A percentile compares a stretch with the other conserved stretches of the same genome.
phyloP scores from a whole-genome alignment of 1,284 basidiomycete species.

The Mycena citricolor region DNA sequence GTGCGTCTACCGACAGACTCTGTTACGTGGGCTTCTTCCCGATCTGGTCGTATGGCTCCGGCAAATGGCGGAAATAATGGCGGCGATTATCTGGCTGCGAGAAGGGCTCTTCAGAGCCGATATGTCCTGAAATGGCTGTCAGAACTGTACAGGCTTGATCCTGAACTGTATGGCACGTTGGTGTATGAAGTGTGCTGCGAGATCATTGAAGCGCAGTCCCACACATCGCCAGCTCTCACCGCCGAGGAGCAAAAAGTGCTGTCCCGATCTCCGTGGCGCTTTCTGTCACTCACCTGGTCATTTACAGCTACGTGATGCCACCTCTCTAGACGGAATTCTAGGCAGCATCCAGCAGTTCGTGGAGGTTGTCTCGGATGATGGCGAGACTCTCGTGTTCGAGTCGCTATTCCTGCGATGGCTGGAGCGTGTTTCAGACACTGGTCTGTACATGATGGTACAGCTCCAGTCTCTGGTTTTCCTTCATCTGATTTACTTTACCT shows the following conservation, averaged over 20 bases:
- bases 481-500: slow-evolving; percentile 7
- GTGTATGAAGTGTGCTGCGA: slow-evolving; percentile 47
- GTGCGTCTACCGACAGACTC: slow-evolving; percentile 48
- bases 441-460: too few relatives aligned
- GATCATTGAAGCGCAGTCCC: slow-evolving; percentile 18
- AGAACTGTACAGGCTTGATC: slow-evolving; percentile 60
- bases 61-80: slow-evolving; percentile 56
- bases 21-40: slow-evolving; percentile 49
- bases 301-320: too few relatives aligned
- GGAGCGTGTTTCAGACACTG: slow-evolving; percentile 41
- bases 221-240: too few relatives aligned
- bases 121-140: slow-evolving; percentile 66
- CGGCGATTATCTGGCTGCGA: slow-evolving; percentile 60
- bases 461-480: slow-evolving; percentile 17
- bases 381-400: slow-evolving; percentile 59
- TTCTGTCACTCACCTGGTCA: too few relatives aligned
- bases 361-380: too few relatives aligned
- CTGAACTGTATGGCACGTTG: slow-evolving; percentile 45
- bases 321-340: too few relatives aligned
- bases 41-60: slow-evolving; percentile 37
- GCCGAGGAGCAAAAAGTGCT: slow-evolving; percentile 23
- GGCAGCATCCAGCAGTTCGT: too few relatives aligned
- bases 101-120: slow-evolving; percentile 46
- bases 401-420: slow-evolving; percentile 68
- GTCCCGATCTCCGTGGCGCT: too few relatives aligned